phyloP scores from a whole-genome alignment of 106 monocot genomes.

The Gastrodia elata region DNA sequence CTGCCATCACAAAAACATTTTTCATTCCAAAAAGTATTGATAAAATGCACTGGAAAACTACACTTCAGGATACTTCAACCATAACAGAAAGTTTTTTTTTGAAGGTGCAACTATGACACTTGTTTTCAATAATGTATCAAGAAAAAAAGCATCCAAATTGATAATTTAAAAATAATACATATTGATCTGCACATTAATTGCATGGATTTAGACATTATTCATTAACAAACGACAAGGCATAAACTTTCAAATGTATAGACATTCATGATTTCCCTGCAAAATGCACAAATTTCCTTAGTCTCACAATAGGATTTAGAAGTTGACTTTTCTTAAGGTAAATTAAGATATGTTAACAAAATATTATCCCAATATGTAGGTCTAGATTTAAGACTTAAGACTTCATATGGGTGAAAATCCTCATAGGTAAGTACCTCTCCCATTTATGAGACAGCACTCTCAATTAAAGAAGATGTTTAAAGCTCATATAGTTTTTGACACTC shows the following conservation, averaged over 20 bases:
- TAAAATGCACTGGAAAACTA: neutral
- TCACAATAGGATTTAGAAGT: no score
- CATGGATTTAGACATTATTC: neutral
- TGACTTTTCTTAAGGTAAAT: no score
- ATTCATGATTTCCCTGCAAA: no score
- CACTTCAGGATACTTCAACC: neutral
- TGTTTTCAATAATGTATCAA: neutral
- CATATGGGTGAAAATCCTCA: no score
- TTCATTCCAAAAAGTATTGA: neutral
- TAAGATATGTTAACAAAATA: no score
- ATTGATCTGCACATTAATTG: neutral
- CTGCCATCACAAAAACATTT: slow-evolving; percentile 30
- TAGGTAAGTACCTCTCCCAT: no score
- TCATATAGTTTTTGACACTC: no score
- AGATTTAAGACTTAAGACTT: no score
- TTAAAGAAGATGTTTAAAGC: no score
- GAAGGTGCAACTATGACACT: neutral
- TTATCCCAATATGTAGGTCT: no score
- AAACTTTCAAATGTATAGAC: neutral
- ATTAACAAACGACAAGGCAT: neutral
- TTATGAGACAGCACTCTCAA: no score
- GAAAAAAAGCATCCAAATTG: neutral
- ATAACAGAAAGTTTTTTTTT: neutral
- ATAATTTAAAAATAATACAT: neutral
- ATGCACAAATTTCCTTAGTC: no score